A percentile compares a stretch with the other conserved stretches of the same genome.
These are phyloP conservation scores for Petunia hybrid DNA, from an alignment of 305 asterid species.

Conservation along the genomic window DNA sequence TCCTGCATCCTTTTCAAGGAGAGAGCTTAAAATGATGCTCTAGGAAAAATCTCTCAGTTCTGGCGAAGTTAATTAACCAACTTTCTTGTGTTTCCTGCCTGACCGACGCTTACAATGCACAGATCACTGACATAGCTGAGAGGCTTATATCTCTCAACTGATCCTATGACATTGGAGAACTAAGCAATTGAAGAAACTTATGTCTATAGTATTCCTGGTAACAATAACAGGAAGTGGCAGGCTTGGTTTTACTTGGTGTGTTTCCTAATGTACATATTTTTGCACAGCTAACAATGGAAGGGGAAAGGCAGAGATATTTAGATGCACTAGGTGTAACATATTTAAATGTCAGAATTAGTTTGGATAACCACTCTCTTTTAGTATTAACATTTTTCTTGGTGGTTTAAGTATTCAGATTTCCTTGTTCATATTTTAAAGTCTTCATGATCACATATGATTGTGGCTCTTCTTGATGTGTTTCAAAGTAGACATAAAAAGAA, in stretches of 20 bases:
- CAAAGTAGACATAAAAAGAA: background rate
- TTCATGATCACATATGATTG: background rate
- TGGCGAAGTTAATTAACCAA: background rate
- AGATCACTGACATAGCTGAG: background rate
- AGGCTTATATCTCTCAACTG: constrained; percentile 23
- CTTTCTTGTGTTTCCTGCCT: constrained; percentile 8
- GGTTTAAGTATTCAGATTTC: background rate
- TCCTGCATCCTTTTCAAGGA: constrained; percentile 41
- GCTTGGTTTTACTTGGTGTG: constrained; percentile 39
- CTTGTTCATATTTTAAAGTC: background rate
- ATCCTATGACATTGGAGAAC: constrained; percentile 31
- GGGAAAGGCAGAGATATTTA: constrained; percentile 30
- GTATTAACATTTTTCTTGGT: constrained; percentile 20
- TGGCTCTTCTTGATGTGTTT: background rate
- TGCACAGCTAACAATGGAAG: constrained; percentile 40
- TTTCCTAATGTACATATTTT: constrained; percentile 54
- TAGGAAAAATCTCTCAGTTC: constrained; percentile 1
- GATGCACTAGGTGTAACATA: background rate
- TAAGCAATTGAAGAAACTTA: constrained; percentile 22
- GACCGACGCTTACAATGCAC: background rate
- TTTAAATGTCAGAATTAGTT: constrained; percentile 25
- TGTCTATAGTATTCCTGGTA: constrained; percentile 26
- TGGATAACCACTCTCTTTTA: background rate
- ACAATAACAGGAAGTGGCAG: constrained; percentile 35
- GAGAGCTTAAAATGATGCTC: background rate